Conservation (phyloP, 2,329 filamentous ascomycete genomes). For the Fusarium xyrophilum region DNA sequence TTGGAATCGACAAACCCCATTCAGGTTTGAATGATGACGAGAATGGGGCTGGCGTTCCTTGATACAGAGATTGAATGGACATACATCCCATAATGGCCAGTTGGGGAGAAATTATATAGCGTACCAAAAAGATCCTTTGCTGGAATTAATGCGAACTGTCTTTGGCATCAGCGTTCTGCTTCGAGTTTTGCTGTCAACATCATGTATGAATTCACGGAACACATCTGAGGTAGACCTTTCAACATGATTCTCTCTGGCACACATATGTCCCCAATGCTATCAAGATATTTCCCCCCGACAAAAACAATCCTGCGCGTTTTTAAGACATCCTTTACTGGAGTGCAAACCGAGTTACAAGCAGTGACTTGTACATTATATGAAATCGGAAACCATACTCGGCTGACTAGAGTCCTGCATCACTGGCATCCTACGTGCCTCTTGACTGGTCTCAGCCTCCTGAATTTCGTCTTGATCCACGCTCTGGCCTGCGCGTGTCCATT, state of each 20-base stretch:
- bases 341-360: fast-evolving
- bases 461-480: neutral
- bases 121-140: fast-evolving
- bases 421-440: neutral
- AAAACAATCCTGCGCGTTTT: fast-evolving
- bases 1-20: too few relatives aligned
- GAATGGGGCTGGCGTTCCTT: neutral
- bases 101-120: fast-evolving
- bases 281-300: neutral
- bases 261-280: fast-evolving
- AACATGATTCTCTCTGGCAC: neutral
- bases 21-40: too few relatives aligned
- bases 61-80: neutral
- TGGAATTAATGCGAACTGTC: neutral
- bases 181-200: neutral
- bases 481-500: fast-evolving
- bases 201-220: fast-evolving
- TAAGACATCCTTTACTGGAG: neutral
- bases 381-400: fast-evolving
- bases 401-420: fast-evolving
- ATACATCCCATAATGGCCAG: fast-evolving
- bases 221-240: fast-evolving
- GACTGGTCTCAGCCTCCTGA: fast-evolving
- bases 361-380: fast-evolving
- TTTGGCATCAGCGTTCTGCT: neutral